Conservation (phyloP, 2,329 filamentous ascomycete genomes). For the Aspergillus vadensis region DNA sequence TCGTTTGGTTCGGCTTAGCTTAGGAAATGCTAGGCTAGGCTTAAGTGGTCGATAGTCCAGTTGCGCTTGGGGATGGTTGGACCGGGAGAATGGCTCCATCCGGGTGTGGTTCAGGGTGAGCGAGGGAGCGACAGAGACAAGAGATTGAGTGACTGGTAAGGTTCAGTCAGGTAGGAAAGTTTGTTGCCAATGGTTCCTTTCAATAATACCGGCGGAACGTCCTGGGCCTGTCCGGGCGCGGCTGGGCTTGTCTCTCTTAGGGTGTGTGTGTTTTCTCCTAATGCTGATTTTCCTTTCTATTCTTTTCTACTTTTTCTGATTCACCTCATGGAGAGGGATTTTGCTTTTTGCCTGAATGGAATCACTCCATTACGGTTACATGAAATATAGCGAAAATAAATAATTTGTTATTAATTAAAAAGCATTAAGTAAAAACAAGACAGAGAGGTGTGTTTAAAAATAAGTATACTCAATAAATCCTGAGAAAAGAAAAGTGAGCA, state of each 20-base stretch:
- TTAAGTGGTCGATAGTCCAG: background rate
- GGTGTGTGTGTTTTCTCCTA: conserved; percentile 1
- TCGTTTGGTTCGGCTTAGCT: no score
- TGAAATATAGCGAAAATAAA: background rate
- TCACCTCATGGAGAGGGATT: background rate
- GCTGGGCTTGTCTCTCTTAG: conserved; percentile 9
- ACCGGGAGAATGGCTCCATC: background rate
- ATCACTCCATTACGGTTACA: background rate
- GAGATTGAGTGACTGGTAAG: background rate
- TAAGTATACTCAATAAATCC: background rate
- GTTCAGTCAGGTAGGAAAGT: conserved; percentile 8
- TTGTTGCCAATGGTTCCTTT: conserved; percentile 1
- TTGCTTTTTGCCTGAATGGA: conserved; percentile 5
- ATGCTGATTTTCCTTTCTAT: conserved; percentile 5
- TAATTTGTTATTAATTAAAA: no score
- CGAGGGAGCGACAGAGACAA: background rate
- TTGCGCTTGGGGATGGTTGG: no score
- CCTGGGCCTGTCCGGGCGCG: background rate
- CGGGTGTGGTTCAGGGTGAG: background rate
- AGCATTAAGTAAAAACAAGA: no score
- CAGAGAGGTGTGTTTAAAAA: background rate
- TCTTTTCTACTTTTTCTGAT: background rate
- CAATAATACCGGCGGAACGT: background rate
- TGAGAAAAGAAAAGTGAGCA: background rate
- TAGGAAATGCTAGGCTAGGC: background rate